Evolutionary conservation across 140 eudicot genomes (phyloP).

Genomic region (Bidens hawaiensis): DNA sequence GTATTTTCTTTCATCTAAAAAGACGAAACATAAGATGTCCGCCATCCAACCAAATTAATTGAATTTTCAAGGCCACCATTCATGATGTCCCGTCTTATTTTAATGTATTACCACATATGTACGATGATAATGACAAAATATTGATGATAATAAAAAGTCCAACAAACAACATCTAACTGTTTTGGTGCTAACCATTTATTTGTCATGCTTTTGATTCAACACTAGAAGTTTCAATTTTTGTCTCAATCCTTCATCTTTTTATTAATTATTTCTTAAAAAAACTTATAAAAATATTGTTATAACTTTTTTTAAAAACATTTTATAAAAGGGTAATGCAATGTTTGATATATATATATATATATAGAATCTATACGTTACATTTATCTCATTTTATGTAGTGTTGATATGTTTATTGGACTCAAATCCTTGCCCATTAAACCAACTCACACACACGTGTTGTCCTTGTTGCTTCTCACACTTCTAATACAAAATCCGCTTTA

Average conservation of each 20-base stretch:
- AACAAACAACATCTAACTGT: conserved; percentile 9
- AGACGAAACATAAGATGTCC: background rate
- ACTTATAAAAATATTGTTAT: no score
- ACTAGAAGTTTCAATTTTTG: background rate
- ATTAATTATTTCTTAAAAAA: background rate
- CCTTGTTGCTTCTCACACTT: no score
- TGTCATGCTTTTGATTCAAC: background rate
- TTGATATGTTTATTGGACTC: no score
- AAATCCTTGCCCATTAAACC: no score
- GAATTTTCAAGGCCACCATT: conserved; percentile 13
- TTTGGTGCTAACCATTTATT: background rate
- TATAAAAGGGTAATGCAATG: no score
- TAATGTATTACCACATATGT: background rate
- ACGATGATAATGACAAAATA: conserved; percentile 14
- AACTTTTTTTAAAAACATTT: no score
- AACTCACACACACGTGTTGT: no score
- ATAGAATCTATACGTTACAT: no score
- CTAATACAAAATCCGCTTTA: no score
- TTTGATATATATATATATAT: no score
- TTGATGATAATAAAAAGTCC: conserved; percentile 17
- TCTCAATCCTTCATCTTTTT: background rate
- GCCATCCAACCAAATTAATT: conserved; percentile 3
- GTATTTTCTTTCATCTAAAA: background rate
- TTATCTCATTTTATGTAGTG: no score
- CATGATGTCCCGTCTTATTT: conserved; percentile 14